Conservation (phyloP, 2,329 filamentous ascomycete species). For the Acephala macrosclerotiorum region DNA sequence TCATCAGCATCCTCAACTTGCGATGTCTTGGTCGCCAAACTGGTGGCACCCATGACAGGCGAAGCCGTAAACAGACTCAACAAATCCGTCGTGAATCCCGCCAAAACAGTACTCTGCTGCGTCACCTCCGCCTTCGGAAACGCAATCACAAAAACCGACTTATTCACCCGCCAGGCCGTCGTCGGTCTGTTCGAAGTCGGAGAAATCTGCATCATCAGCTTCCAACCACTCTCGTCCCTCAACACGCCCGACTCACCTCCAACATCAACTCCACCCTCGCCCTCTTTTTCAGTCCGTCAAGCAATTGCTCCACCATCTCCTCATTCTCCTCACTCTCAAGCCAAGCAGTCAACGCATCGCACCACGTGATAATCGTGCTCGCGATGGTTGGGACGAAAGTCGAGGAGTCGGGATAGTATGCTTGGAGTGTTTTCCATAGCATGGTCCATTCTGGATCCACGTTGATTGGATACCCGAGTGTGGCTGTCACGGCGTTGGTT, state of each 20-base stretch:
- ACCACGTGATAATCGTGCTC: slow-evolving; percentile 50
- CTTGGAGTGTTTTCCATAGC: slow-evolving; percentile 48
- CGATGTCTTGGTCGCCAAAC: slow-evolving; percentile 7
- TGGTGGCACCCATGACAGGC: slow-evolving; percentile 10
- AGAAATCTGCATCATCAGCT: slow-evolving; percentile 30
- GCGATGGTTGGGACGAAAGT: slow-evolving; percentile 49
- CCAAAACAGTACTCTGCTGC: slow-evolving; percentile 31
- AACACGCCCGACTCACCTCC: slow-evolving; percentile 12
- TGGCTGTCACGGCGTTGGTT: slow-evolving; percentile 20
- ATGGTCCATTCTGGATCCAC: slow-evolving; percentile 54
- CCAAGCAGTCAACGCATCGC: slow-evolving; percentile 48
- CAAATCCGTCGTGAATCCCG: slow-evolving; percentile 43
- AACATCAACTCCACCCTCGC: slow-evolving; percentile 23
- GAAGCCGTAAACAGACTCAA: slow-evolving; percentile 44
- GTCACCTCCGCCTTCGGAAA: slow-evolving; percentile 47
- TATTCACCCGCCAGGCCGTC: slow-evolving; percentile 49
- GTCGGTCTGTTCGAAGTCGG: slow-evolving; percentile 40
- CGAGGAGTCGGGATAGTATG: slow-evolving; percentile 50
- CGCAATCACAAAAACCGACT: slow-evolving; percentile 48
- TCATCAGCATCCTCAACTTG: slow-evolving; percentile 45
- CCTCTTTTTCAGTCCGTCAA: slow-evolving; percentile 44
- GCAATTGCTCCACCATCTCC: slow-evolving; percentile 51
- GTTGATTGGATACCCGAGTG: slow-evolving; percentile 49
- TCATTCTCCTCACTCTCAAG: slow-evolving; percentile 51
- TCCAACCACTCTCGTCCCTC: not conserved